A percentile compares a stretch with the other conserved stretches of the same genome.
Evolutionary conservation across 2,329 filamentous ascomycete genomes (phyloP).

Genomic region (Aspergillus fructus): DNA sequence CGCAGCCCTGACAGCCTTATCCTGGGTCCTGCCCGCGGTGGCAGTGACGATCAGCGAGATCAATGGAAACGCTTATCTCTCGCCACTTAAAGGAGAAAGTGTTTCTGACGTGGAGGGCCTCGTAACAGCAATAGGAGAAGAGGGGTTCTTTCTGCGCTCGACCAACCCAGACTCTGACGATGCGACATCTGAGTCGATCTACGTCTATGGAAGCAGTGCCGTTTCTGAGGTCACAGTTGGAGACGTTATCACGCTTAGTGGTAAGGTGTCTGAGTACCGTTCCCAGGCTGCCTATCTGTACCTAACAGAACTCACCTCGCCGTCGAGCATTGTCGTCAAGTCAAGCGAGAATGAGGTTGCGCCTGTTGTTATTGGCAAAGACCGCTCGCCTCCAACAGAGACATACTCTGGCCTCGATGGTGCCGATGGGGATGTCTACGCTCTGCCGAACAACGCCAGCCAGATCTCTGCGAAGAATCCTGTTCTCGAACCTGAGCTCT

Average conservation of each 20-base stretch:
- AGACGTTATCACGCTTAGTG: slow-evolving; percentile 61
- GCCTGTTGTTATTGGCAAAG: slow-evolving; percentile 61
- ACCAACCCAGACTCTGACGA: slow-evolving; percentile 55
- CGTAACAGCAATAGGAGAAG: slow-evolving; percentile 62
- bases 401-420: slow-evolving; percentile 62
- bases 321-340: slow-evolving; percentile 54
- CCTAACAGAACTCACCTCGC: slow-evolving; percentile 62
- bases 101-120: slow-evolving; percentile 63
- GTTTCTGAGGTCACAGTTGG: slow-evolving; percentile 58
- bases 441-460: slow-evolving; percentile 61
- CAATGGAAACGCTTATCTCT: slow-evolving; percentile 66
- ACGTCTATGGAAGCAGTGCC: slow-evolving; percentile 59
- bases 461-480: slow-evolving; percentile 62
- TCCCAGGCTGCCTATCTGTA: slow-evolving; percentile 58
- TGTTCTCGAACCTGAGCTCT: slow-evolving; percentile 58
- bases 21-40: slow-evolving; percentile 5
- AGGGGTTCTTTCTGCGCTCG: slow-evolving; percentile 66
- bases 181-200: slow-evolving; percentile 64
- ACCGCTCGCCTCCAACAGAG: slow-evolving; percentile 58
- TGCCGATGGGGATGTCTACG: slow-evolving; percentile 66
- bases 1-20: not conserved
- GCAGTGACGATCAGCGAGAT: slow-evolving; percentile 60
- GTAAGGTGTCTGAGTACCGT: slow-evolving; percentile 60
- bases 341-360: slow-evolving; percentile 56
- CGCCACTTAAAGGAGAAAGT: slow-evolving; percentile 56